A percentile compares a stretch with the other conserved stretches of the same genome.
phyloP scores from a whole-genome alignment of 2,329 filamentous ascomycete species.

The Lachnellula hyalina region DNA sequence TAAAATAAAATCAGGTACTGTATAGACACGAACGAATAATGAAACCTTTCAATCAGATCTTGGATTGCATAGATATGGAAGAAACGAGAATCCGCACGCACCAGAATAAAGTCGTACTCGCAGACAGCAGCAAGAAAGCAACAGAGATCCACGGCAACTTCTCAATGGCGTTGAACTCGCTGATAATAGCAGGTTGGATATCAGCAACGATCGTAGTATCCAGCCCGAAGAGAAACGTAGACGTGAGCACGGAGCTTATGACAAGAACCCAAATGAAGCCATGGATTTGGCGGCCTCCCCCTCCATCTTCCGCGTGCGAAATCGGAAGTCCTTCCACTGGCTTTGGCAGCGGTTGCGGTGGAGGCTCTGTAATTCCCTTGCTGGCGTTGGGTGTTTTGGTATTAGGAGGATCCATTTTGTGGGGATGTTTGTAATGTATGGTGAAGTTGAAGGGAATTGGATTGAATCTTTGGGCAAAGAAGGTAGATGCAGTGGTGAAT shows the following conservation, averaged over 20 bases:
- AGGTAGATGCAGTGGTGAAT: no score
- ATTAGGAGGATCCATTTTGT: not conserved
- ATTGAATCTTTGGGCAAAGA: no score
- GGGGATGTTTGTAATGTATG: constrained; percentile 15
- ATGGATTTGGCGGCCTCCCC: not conserved
- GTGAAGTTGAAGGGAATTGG: not conserved
- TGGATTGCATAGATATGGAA: not conserved
- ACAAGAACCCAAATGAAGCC: not conserved
- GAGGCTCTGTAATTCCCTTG: not conserved
- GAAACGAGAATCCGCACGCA: not conserved
- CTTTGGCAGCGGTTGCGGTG: not conserved
- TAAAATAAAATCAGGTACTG: not conserved
- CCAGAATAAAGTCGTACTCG: constrained; percentile 1
- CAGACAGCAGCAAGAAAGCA: constrained; percentile 2
- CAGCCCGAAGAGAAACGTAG: constrained; percentile 15
- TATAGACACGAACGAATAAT: not conserved
- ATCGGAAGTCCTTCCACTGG: not conserved
- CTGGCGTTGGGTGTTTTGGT: not conserved
- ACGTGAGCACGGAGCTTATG: not conserved
- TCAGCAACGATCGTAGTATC: constrained; percentile 44
- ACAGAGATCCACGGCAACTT: constrained; percentile 36
- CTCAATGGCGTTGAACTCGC: constrained; percentile 31
- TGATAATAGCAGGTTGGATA: constrained; percentile 36
- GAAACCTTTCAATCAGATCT: not conserved
- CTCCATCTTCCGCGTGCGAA: not conserved